phyloP scores from a whole-genome alignment of 2,329 filamentous ascomycete genomes.

The Cladosporium colombiae region DNA sequence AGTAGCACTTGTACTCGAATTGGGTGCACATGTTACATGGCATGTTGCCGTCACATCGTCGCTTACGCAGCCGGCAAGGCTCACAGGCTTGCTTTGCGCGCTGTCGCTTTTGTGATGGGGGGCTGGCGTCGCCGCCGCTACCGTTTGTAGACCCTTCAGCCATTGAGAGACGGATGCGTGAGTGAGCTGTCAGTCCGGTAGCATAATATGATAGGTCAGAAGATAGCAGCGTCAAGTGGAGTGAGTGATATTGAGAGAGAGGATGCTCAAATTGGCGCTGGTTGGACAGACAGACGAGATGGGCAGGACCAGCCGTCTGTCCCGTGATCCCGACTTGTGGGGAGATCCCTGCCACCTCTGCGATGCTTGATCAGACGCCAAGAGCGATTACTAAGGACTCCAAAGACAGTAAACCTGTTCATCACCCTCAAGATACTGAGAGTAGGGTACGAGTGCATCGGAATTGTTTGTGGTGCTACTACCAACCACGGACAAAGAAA shows the following conservation, averaged over 20 bases:
- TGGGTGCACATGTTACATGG: conserved; percentile 57
- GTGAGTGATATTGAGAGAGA: neutral
- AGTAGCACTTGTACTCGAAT: conserved; percentile 57
- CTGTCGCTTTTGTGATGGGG: conserved; percentile 34
- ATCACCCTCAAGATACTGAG: neutral
- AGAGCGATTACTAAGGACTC: neutral
- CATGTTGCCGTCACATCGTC: conserved; percentile 56
- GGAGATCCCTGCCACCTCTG: conserved; percentile 1
- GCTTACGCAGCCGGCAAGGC: conserved; percentile 57
- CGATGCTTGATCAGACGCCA: neutral
- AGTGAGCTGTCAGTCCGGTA: neutral
- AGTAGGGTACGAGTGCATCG: neutral
- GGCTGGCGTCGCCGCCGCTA: conserved; percentile 17
- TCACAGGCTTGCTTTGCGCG: conserved; percentile 41
- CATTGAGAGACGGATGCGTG: neutral
- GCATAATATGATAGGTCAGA: conserved; percentile 2
- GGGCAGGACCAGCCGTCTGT: conserved; percentile 9
- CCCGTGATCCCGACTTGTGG: neutral
- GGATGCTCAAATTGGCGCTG: conserved; percentile 8
- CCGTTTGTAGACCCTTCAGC: conserved; percentile 13
- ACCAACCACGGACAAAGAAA: neutral
- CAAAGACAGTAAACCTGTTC: neutral
- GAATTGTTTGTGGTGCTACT: neutral
- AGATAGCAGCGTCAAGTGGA: neutral
- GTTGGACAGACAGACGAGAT: conserved; percentile 5